Evolutionary conservation across 176 grass and related monocot genomes (phyloP).

Genomic region (Musa acuminata): DNA sequence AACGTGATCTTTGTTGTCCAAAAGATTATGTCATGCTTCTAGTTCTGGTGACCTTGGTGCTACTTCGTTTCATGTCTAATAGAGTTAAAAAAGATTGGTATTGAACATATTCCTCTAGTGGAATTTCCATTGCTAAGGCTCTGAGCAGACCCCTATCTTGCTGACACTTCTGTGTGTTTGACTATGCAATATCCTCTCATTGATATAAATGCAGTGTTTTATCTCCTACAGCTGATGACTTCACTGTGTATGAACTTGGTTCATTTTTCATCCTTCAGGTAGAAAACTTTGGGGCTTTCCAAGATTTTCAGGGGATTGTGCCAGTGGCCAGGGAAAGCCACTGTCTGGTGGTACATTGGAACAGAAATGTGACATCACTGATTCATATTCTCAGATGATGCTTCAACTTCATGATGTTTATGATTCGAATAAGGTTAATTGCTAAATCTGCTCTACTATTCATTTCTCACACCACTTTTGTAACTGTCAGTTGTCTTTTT

Average conservation of each 20-base stretch:
- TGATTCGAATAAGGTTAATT: constrained; percentile 66
- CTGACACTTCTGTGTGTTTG: no score
- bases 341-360: constrained; percentile 34
- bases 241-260: background rate
- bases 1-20: no score
- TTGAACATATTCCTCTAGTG: background rate
- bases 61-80: background rate
- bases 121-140: background rate
- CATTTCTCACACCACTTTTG: constrained; percentile 2
- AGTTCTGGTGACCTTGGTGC: background rate
- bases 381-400: constrained; percentile 67
- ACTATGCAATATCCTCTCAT: background rate
- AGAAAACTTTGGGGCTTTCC: constrained; percentile 92
- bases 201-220: background rate
- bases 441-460: background rate
- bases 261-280: constrained; percentile 31
- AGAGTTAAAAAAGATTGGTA: background rate
- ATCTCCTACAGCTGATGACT: background rate
- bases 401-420: constrained; percentile 50
- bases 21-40: background rate
- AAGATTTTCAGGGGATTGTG: constrained; percentile 72
- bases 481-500: background rate
- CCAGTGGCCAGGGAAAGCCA: constrained; percentile 57
- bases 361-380: constrained; percentile 72
- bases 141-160: no score